Evolutionary conservation across 768 basidiomycete genomes (phyloP).

Genomic region (Boletus pseudopeckii): DNA sequence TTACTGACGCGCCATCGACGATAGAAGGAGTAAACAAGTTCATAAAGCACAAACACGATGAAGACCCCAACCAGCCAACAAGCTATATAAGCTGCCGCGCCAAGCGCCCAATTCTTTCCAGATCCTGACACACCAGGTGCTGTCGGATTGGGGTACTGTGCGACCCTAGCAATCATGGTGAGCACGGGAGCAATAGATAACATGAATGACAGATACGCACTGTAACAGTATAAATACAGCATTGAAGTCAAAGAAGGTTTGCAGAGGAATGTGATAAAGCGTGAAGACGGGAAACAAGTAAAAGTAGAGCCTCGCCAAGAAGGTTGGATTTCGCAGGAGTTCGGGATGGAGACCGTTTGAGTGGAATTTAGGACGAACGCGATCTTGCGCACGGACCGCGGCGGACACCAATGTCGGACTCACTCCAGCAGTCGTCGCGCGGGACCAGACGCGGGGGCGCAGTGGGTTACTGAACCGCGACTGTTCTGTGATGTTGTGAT

Average conservation of each 20-base stretch:
- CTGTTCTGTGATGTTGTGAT: conserved; percentile 50
- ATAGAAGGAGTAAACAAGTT: conserved; percentile 69
- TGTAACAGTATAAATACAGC: conserved; percentile 78
- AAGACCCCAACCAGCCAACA: conserved; percentile 77
- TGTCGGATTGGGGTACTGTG: conserved; percentile 68
- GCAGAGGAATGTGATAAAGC: conserved; percentile 69
- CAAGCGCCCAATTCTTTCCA: conserved; percentile 78
- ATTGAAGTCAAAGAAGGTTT: conserved; percentile 89
- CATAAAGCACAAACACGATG: conserved; percentile 72
- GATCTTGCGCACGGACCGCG: conserved; percentile 30
- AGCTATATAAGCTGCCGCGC: conserved; percentile 76
- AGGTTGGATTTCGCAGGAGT: conserved; percentile 58
- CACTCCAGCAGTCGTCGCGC: conserved; percentile 46
- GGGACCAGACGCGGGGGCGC: conserved; percentile 55
- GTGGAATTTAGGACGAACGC: conserved; percentile 60
- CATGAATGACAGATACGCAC: conserved; percentile 46
- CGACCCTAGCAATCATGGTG: conserved; percentile 48
- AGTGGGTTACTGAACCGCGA: conserved; percentile 40
- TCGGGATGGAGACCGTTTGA: conserved; percentile 65
- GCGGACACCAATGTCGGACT: conserved; percentile 45
- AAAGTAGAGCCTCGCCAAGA: conserved; percentile 56
- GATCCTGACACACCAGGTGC: conserved; percentile 68
- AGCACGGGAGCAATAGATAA: conserved; percentile 5
- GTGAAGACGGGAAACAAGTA: conserved; percentile 67
- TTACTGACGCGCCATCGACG: conserved; percentile 78